A percentile compares a stretch with the other conserved stretches of the same genome.
Conservation (phyloP, 768 basidiomycete species). For the Neoboletus subvelutipes region DNA sequence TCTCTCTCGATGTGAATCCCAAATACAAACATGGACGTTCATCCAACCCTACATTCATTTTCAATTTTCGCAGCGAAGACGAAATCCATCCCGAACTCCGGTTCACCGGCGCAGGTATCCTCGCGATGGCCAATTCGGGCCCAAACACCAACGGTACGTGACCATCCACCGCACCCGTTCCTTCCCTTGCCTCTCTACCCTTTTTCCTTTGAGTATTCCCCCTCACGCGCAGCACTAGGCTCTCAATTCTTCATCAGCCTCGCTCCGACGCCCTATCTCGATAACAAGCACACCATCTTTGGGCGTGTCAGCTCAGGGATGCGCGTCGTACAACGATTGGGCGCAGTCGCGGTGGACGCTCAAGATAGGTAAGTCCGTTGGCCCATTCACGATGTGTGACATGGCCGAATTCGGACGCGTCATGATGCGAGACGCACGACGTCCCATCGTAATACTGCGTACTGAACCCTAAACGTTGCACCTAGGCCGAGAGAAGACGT, state of each 20-base stretch:
- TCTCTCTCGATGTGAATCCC: background rate
- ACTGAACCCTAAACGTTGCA: background rate
- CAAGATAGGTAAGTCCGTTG: constrained; percentile 70
- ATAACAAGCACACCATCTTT: constrained; percentile 86
- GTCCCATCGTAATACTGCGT: background rate
- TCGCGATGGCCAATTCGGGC: constrained; percentile 94
- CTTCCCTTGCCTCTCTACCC: background rate
- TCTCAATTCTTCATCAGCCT: constrained; percentile 95
- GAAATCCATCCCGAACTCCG: constrained; percentile 88
- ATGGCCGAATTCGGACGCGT: background rate
- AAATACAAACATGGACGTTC: background rate
- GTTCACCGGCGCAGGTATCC: constrained; percentile 94
- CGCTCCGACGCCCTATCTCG: constrained; percentile 78
- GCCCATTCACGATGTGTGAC: background rate
- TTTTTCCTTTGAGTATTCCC: background rate
- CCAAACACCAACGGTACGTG: constrained; percentile 79
- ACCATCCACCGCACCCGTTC: background rate
- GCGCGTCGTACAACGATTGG: constrained; percentile 87
- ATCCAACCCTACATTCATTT: background rate
- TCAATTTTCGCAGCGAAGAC: constrained; percentile 61
- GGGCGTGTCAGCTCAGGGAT: constrained; percentile 91
- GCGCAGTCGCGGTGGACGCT: constrained; percentile 84
- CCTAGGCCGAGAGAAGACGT: constrained; percentile 70
- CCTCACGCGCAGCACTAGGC: constrained; percentile 46
- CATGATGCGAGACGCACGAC: no score